These are phyloP conservation scores for Lactarius quietus DNA, from an alignment of 768 basidiomycete species.

Conservation along the genomic window DNA sequence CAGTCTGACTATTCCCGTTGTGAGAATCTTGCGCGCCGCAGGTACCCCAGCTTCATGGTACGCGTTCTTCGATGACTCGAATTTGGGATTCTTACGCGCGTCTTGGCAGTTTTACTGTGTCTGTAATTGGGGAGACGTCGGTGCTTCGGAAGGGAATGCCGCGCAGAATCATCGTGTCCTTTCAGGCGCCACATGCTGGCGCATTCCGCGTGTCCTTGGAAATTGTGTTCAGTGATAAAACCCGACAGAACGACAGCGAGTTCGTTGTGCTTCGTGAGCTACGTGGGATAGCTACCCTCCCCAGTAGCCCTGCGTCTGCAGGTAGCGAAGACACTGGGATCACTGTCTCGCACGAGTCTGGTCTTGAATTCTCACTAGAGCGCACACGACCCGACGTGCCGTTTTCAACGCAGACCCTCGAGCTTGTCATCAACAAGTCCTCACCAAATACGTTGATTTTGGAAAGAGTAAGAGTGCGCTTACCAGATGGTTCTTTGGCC, in stretches of 20 bases:
- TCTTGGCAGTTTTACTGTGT: constrained; percentile 7
- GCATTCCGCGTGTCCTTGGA: not conserved
- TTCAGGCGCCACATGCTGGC: constrained; percentile 8
- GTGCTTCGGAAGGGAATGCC: not conserved
- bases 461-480: not conserved
- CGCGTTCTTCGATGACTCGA: not conserved
- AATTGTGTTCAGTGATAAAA: constrained; percentile 10
- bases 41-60: constrained; percentile 3
- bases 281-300: not conserved
- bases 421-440: constrained; percentile 13
- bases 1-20: not conserved
- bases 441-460: not conserved
- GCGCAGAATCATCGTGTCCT: constrained; percentile 6
- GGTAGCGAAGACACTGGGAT: constrained; percentile 8
- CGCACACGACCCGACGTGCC: not conserved
- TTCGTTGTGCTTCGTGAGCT: constrained; percentile 13
- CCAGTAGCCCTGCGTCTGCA: not conserved
- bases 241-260: not conserved
- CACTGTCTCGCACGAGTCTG: constrained; percentile 17
- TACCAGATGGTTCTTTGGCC: not conserved
- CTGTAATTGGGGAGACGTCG: not conserved
- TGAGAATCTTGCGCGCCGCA: not conserved
- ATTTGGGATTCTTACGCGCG: not conserved
- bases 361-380: constrained; percentile 16
- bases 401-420: not conserved